Evolutionary conservation across 148 eudicot species (phyloP).

Genomic region (Cornus florida): DNA sequence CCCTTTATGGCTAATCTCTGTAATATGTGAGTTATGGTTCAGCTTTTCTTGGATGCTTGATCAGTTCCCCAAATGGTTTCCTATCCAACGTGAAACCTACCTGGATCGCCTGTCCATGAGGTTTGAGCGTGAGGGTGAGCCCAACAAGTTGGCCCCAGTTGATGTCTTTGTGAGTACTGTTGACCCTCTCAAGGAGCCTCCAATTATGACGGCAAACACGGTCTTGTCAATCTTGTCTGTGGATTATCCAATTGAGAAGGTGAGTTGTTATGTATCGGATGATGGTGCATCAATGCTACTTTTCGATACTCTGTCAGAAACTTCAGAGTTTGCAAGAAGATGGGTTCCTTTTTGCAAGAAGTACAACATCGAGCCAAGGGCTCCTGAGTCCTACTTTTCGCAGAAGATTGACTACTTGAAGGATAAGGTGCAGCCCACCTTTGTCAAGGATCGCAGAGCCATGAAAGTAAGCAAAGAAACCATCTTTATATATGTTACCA

Average conservation of each 20-base stretch:
- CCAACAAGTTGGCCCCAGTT: constrained; percentile 56
- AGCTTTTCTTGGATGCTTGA: constrained; percentile 90
- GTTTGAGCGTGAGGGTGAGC: constrained; percentile 84
- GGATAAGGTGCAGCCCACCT: constrained; percentile 81
- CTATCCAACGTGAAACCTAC: constrained; percentile 84
- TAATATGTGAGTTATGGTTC: constrained; percentile 90
- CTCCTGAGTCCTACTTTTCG: constrained; percentile 84
- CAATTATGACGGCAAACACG: constrained; percentile 88
- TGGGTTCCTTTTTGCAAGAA: constrained; percentile 94
- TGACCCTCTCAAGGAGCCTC: constrained; percentile 92
- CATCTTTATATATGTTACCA: too few species aligned
- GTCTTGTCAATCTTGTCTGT: constrained; percentile 75
- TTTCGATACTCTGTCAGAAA: constrained; percentile 72
- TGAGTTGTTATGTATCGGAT: constrained; percentile 88
- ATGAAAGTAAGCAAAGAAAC: constrained; percentile 59
- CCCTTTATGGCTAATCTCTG: constrained; percentile 81
- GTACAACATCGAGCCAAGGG: constrained; percentile 77
- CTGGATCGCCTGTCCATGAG: constrained; percentile 76
- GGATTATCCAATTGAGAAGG: constrained; percentile 87
- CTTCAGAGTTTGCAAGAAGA: constrained; percentile 82
- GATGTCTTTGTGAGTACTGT: constrained; percentile 88
- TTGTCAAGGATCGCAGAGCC: constrained; percentile 89
- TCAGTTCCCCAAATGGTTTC: constrained; percentile 91
- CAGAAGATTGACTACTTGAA: constrained; percentile 88
- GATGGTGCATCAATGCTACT: constrained; percentile 92